These are phyloP conservation scores for Ogataea salicorniae DNA, from an alignment of 805 yeast genomes.

Conservation along the genomic window DNA sequence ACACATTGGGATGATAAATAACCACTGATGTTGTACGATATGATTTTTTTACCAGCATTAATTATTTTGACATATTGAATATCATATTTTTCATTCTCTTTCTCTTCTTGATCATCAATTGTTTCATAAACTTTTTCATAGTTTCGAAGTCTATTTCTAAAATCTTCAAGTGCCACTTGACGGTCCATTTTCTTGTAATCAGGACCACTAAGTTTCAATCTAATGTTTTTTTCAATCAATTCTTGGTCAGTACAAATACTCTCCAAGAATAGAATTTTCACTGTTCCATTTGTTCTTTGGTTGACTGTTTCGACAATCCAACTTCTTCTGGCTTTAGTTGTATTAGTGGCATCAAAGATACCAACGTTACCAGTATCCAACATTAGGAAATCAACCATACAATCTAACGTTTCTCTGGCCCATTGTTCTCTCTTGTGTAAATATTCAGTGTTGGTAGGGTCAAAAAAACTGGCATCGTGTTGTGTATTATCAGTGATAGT, in stretches of 20 bases:
- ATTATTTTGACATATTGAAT: conserved; percentile 59
- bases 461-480: conserved; percentile 39
- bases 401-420: conserved; percentile 47
- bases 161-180: conserved; percentile 71
- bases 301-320: conserved; percentile 36
- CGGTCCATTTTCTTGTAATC: conserved; percentile 87
- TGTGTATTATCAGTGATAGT: conserved; percentile 17
- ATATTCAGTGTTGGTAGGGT: conserved; percentile 38
- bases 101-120: conserved; percentile 55
- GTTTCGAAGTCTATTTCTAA: conserved; percentile 71
- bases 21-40: conserved; percentile 52
- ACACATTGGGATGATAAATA: conserved; percentile 54
- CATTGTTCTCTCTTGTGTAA: conserved; percentile 42
- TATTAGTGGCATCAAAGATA: conserved; percentile 58
- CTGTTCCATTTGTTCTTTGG: conserved; percentile 26
- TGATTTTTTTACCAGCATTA: conserved; percentile 55
- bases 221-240: conserved; percentile 76
- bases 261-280: conserved; percentile 49
- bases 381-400: conserved; percentile 38
- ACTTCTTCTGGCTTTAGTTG: conserved; percentile 41
- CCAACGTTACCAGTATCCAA: conserved; percentile 44
- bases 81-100: conserved; percentile 40
- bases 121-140: conserved; percentile 90
- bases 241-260: conserved; percentile 78
- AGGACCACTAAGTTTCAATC: conserved; percentile 86